Conservation (phyloP, 1,139 yeast genomes). For the Suhomyces wounanorum region DNA sequence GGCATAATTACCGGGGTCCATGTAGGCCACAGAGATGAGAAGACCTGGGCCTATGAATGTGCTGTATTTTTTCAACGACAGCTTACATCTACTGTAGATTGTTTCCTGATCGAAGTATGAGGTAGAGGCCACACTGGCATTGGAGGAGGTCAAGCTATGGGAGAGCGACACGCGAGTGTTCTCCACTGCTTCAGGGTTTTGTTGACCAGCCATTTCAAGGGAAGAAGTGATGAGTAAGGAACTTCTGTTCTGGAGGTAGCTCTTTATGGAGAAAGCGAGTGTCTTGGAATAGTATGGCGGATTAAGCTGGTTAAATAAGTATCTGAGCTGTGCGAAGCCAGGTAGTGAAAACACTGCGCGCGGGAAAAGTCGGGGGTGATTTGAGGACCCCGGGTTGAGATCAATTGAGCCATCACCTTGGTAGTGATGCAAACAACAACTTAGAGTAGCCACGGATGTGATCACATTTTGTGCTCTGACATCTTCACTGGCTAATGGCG, state of each 20-base stretch:
- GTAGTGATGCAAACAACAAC: neutral
- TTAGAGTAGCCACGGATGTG: too few relatives aligned
- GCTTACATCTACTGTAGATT: conserved; percentile 2
- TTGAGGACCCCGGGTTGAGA: neutral
- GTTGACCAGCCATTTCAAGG: conserved; percentile 35
- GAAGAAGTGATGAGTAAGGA: neutral
- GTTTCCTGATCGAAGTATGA: neutral
- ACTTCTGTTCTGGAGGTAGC: neutral
- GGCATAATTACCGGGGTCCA: conserved; percentile 87
- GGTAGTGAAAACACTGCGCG: neutral
- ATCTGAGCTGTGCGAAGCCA: neutral
- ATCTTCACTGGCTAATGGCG: too few relatives aligned
- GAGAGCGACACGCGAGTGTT: neutral
- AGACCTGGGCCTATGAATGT: conserved; percentile 77
- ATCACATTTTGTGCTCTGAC: too few relatives aligned
- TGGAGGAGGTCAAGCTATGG: neutral
- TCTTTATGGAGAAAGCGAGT: neutral
- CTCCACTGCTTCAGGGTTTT: neutral
- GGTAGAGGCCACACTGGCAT: neutral
- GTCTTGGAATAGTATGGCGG: neutral
- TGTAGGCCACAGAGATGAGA: conserved; percentile 75
- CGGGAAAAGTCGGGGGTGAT: neutral
- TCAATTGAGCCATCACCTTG: neutral
- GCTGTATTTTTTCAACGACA: conserved; percentile 42
- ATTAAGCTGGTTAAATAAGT: neutral